Percentiles rank a stretch among this genome's conserved stretches.
phyloP scores from a whole-genome alignment of 1,284 basidiomycete species.

The Ceratorhiza oryzae-sativae region DNA sequence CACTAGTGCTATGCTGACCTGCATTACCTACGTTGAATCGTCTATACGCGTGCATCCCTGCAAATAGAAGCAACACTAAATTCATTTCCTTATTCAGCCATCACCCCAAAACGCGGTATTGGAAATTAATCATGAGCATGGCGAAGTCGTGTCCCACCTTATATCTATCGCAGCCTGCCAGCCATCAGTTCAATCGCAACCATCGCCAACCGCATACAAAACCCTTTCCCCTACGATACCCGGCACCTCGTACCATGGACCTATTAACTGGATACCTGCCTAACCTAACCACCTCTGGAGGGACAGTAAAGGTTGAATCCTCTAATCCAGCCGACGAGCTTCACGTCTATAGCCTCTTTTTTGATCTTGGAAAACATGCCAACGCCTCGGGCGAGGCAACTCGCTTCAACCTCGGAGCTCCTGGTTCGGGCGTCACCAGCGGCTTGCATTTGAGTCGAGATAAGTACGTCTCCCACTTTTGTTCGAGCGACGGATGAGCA shows the following conservation, averaged over 20 bases:
- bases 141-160: background rate
- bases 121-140: background rate
- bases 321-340: background rate
- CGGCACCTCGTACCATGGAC: background rate
- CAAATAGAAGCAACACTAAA: background rate
- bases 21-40: background rate
- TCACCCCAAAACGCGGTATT: background rate
- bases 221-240: background rate
- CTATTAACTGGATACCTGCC: conserved; percentile 4
- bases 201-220: background rate
- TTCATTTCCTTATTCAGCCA: background rate
- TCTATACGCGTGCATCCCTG: background rate
- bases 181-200: background rate
- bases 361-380: background rate
- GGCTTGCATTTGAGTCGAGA: conserved; percentile 21
- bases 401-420: conserved; percentile 11
- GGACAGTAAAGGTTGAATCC: background rate
- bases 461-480: background rate
- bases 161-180: background rate
- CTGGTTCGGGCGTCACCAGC: background rate
- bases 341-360: conserved; percentile 15
- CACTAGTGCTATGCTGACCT: background rate
- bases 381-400: background rate
- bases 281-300: conserved; percentile 5
- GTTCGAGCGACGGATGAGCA: background rate